These are phyloP conservation scores for Batkoa obscura DNA, from an alignment of 371 early-diverging fungal genomes.

Conservation along the genomic window DNA sequence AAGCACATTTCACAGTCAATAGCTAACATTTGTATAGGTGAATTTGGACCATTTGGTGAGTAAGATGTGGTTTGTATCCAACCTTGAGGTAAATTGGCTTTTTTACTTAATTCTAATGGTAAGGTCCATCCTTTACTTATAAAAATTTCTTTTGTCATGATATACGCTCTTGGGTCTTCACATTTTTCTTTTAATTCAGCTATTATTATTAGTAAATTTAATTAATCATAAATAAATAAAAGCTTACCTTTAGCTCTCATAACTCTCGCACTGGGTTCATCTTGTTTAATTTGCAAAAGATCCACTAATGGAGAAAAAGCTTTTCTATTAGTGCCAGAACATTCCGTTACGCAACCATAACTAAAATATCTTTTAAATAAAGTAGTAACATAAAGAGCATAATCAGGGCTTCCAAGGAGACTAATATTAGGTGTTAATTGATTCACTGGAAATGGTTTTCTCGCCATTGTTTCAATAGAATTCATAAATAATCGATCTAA, in stretches of 20 bases:
- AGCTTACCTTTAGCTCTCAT: not conserved
- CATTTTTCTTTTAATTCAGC: not conserved
- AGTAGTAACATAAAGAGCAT: not conserved
- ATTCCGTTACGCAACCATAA: constrained; percentile 1
- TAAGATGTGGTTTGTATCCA: constrained; percentile 28
- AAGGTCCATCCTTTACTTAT: constrained; percentile 26
- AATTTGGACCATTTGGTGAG: constrained; percentile 12
- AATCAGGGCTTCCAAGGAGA: not conserved
- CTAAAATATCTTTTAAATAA: not conserved
- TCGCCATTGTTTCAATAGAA: not conserved
- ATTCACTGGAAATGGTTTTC: not conserved
- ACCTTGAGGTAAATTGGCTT: constrained; percentile 15
- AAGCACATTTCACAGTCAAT: constrained; percentile 64
- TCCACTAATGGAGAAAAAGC: not conserved
- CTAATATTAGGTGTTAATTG: not conserved
- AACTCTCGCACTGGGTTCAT: not conserved
- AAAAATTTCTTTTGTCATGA: constrained; percentile 25
- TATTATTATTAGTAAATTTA: constrained; percentile 19
- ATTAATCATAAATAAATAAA: not conserved
- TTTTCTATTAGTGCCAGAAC: not conserved
- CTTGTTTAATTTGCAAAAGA: not conserved
- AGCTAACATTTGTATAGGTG: constrained; percentile 27
- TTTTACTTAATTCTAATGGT: constrained; percentile 20
- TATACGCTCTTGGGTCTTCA: constrained; percentile 19
- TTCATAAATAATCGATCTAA: constrained; percentile 5